Base-by-base conservation (phyloP, 352 stramenopile species). In the Phytopythium boreale region DNA sequence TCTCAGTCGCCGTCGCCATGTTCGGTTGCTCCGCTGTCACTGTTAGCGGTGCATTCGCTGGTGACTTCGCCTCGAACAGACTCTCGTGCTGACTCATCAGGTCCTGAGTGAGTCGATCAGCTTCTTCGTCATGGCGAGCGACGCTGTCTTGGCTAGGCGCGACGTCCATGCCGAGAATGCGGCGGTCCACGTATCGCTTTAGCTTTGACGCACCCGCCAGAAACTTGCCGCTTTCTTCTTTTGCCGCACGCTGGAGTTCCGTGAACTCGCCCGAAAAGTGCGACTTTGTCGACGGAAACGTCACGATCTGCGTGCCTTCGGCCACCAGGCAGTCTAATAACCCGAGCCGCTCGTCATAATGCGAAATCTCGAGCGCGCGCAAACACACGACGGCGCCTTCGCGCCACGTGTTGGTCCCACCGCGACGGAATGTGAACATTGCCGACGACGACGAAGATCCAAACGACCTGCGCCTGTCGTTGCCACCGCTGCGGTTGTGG, bases 231-330 rank as follows among this genome's bases (percentile, higher is more conserved):
- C 59, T 20, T 31, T 41, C 47, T 37, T 44, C 37, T 37, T 37
- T 46, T 71, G 37, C 43, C 69, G 61, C 31, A 78, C 60, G 39
- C 22, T 65, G 59, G 31, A 73, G 29, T 52, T 31, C 52, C 19
- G 52, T 9, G 81, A 29, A 57, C 56, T 8, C 77, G 51, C 56
- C 67, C 77, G 49, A 88, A 83, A 51, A 46, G 29, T 69, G 69
- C 8, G 81, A 90, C n/a, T 77, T 87, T 43, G 85, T 81, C 8
- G 81, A 86, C 10, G 81, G 81, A 53, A 74, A 76, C 8, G 79
- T 82, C n/a, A 84, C 57, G 10, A 87, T 69, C 46, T 82, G 71
- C 26, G 79, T 76, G 56, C 75, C 84, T 67, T 90, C 81, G 5
- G 80, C 74, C 49, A 88, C 44, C 4, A 79, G 64, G 55, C 82